These are phyloP conservation scores for Lasiosphaeris hirsuta DNA, from an alignment of 495 filamentous ascomycete species.

Conservation along the genomic window DNA sequence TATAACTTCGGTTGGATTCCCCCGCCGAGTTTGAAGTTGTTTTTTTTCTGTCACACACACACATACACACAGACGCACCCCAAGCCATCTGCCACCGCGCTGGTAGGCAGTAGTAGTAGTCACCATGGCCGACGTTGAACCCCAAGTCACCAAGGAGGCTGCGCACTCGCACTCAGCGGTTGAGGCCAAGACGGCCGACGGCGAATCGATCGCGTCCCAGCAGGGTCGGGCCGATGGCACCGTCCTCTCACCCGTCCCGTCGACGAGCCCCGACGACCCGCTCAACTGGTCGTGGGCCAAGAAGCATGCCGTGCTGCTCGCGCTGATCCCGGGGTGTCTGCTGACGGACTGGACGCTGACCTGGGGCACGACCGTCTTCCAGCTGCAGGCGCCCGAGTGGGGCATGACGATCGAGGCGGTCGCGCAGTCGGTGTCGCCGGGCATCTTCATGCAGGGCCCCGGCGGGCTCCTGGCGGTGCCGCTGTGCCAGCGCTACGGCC, in stretches of 20 bases:
- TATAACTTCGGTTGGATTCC: no score
- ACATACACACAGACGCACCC: no score
- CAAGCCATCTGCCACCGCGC: no score
- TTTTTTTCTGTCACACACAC: no score
- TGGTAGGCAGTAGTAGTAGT: no score
- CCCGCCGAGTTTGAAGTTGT: no score
- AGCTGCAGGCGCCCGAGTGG: constrained; percentile 45
- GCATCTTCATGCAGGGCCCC: constrained; percentile 51
- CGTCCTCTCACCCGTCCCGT: background rate
- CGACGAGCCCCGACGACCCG: constrained; percentile 51
- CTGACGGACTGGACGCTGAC: constrained; percentile 44
- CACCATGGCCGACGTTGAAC: no score
- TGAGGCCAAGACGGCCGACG: no score
- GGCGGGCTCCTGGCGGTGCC: constrained; percentile 53
- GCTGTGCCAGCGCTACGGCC: constrained; percentile 47
- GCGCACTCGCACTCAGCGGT: no score
- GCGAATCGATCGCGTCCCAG: no score
- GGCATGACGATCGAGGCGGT: constrained; percentile 41
- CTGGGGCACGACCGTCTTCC: constrained; percentile 49
- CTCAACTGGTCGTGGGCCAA: constrained; percentile 53
- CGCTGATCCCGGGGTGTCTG: constrained; percentile 15
- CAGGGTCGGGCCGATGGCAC: no score
- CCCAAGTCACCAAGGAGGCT: no score
- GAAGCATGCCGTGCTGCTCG: constrained; percentile 47
- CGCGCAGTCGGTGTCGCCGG: constrained; percentile 46